Percentiles rank a stretch among this genome's conserved stretches.
These are phyloP conservation scores for Capsella bursapastoris DNA, from an alignment of 345 rosid species.

Conservation along the genomic window DNA sequence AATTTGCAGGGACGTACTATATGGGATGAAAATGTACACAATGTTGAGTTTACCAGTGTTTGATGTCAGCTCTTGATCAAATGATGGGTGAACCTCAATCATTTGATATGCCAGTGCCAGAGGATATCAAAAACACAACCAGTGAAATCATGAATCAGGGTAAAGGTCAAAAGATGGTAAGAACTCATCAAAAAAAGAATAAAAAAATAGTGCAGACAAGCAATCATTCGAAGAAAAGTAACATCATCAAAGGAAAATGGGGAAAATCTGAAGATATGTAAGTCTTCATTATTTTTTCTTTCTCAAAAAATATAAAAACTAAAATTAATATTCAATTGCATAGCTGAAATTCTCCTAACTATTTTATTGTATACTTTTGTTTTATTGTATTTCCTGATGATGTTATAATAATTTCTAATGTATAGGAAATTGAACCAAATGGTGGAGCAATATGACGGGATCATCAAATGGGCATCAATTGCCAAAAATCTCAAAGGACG, in stretches of 20 bases:
- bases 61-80: background rate
- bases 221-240: background rate
- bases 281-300: background rate
- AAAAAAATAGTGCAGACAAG: background rate
- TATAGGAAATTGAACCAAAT: conserved; percentile 54
- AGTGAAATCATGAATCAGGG: background rate
- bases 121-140: background rate
- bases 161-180: background rate
- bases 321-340: background rate
- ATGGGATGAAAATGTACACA: background rate
- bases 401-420: background rate
- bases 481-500: conserved; percentile 65
- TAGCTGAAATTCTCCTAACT: background rate
- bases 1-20: background rate
- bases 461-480: conserved; percentile 60
- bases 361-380: background rate
- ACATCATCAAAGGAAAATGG: conserved; percentile 2
- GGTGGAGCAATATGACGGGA: conserved; percentile 59
- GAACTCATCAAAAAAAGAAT: background rate
- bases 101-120: background rate
- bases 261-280: background rate
- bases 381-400: background rate
- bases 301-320: background rate
- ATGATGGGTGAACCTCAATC: background rate
- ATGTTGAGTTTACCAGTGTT: background rate